These are phyloP conservation scores for Trypanosoma caninum DNA, from an alignment of 208 protist genomes.

Conservation along the genomic window DNA sequence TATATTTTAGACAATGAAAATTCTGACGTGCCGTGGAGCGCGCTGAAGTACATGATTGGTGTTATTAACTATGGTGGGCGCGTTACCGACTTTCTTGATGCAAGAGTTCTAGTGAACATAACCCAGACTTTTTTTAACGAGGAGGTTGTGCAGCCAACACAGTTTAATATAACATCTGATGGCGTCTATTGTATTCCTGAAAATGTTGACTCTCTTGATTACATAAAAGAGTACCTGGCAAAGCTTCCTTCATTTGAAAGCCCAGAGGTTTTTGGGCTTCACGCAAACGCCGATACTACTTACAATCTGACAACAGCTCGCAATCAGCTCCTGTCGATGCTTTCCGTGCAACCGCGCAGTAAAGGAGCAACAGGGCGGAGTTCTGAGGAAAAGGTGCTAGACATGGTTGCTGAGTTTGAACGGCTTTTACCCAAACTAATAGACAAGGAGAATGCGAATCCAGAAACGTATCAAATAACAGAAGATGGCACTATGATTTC, in stretches of 20 bases:
- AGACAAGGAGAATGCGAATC: conserved; percentile 68
- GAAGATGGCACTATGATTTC: conserved; percentile 88
- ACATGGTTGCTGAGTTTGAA: conserved; percentile 80
- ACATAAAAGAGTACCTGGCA: conserved; percentile 70
- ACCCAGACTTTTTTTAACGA: conserved; percentile 78
- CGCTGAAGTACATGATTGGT: conserved; percentile 90
- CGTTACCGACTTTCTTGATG: conserved; percentile 93
- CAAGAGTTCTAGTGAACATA: conserved; percentile 72
- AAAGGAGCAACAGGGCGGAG: conserved; percentile 49
- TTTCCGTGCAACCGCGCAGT: conserved; percentile 89
- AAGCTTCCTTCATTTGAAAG: conserved; percentile 90
- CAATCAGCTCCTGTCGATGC: conserved; percentile 78
- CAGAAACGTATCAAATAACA: conserved; percentile 86
- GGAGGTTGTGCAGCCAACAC: conserved; percentile 41
- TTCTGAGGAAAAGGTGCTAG: conserved; percentile 76
- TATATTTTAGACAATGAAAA: conserved; percentile 57
- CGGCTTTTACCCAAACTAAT: conserved; percentile 70
- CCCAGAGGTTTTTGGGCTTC: conserved; percentile 95
- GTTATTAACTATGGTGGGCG: conserved; percentile 96
- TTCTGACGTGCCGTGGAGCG: conserved; percentile 68
- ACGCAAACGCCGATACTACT: conserved; percentile 95
- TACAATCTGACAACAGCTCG: conserved; percentile 88
- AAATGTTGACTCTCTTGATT: conserved; percentile 57
- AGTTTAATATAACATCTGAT: conserved; percentile 80
- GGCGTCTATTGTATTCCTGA: conserved; percentile 86